Conservation (phyloP, 176 grass and related monocot species). For the Hyparrhenia diplandra region DNA sequence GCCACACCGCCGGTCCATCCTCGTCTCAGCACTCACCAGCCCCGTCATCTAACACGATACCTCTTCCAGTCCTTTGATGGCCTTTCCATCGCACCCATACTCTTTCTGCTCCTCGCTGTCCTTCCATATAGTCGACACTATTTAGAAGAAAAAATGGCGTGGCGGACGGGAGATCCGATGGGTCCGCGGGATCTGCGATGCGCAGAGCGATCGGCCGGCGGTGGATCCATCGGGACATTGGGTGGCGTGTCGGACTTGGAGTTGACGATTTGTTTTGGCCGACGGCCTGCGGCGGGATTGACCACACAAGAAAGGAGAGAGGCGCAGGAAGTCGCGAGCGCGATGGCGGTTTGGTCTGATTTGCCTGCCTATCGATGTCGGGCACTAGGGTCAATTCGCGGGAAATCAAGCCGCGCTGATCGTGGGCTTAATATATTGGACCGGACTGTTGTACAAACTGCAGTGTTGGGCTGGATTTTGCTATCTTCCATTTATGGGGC, state of each 20-base stretch:
- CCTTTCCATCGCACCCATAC: constrained; percentile 28
- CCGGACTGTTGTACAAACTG: background rate
- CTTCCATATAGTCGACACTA: background rate
- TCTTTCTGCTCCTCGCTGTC: background rate
- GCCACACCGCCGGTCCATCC: background rate
- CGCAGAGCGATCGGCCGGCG: background rate
- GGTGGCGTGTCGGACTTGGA: background rate
- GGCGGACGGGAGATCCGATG: background rate
- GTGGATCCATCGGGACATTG: constrained; percentile 8
- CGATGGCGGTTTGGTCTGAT: background rate
- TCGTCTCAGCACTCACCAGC: background rate
- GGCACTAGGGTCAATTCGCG: too few species aligned
- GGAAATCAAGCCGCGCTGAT: background rate
- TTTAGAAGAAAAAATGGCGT: background rate
- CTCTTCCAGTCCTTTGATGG: constrained; percentile 35
- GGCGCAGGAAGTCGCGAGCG: background rate
- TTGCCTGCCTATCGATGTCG: too few species aligned
- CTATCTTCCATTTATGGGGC: too few species aligned
- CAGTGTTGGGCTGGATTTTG: too few species aligned
- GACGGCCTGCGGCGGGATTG: background rate
- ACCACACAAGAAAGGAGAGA: background rate
- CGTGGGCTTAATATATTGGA: background rate
- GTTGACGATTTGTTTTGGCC: background rate
- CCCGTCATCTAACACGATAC: constrained; percentile 31
- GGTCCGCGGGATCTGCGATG: background rate